phyloP scores from a whole-genome alignment of 352 stramenopile species.

The Phytophthora nicotianae region DNA sequence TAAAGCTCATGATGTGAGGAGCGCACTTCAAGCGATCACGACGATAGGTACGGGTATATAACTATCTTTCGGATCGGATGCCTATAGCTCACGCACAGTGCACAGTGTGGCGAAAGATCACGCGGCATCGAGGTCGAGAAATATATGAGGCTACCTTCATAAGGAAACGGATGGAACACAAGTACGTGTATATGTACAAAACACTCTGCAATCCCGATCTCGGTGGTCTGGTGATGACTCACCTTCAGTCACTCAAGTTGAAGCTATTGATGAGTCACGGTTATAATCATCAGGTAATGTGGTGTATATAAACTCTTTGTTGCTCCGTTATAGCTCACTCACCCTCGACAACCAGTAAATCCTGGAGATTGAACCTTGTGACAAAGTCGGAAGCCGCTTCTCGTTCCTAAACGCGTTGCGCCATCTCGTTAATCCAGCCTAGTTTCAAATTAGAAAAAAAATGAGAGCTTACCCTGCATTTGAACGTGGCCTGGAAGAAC shows the following conservation, averaged over 20 bases:
- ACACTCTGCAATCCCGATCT: not conserved
- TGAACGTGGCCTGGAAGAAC: constrained; percentile 88
- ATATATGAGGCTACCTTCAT: no score
- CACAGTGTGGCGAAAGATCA: no score
- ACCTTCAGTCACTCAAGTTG: constrained; percentile 6
- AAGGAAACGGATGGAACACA: no score
- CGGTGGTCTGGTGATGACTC: constrained; percentile 4
- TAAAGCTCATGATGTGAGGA: no score
- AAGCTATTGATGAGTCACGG: not conserved
- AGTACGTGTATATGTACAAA: no score
- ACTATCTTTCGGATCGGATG: no score
- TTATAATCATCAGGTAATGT: no score
- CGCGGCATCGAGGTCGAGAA: no score
- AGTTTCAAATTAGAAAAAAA: not conserved
- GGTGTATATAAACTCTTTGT: no score
- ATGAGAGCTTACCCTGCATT: constrained; percentile 60
- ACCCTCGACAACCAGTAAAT: constrained; percentile 51
- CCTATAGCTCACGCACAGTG: no score
- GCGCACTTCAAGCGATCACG: no score
- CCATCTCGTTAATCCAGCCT: not conserved
- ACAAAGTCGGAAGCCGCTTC: constrained; percentile 65
- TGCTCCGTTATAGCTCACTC: constrained; percentile 11
- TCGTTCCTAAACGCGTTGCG: constrained; percentile 39
- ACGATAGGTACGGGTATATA: no score
- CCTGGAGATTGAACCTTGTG: constrained; percentile 73